Evolutionary conservation across 2,329 filamentous ascomycete species (phyloP).

Genomic region (Fusarium tuaranense): DNA sequence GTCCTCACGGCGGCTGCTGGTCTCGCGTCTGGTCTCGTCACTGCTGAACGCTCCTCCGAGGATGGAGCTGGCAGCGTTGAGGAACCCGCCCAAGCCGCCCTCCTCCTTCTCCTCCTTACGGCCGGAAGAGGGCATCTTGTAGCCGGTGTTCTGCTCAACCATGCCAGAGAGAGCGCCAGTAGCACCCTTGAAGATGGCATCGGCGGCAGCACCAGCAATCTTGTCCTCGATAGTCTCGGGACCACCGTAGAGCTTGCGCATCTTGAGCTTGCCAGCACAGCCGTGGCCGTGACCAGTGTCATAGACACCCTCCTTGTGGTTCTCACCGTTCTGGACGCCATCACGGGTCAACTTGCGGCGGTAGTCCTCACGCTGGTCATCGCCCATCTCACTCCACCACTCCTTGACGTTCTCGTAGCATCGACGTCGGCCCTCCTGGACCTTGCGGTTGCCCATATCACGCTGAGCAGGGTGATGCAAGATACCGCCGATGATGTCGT

Average conservation of each 20-base stretch:
- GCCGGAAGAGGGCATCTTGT: conserved; percentile 51
- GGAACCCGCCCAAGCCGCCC: conserved; percentile 75
- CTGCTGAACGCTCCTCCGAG: conserved; percentile 71
- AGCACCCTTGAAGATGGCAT: conserved; percentile 68
- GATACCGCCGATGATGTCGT: conserved; percentile 83
- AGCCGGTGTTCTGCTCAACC: conserved; percentile 60
- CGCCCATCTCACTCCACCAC: conserved; percentile 82
- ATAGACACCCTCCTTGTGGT: conserved; percentile 87
- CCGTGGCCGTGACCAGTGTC: conserved; percentile 90
- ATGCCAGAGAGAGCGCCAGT: conserved; percentile 63
- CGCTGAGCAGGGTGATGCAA: conserved; percentile 90
- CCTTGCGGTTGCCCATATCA: conserved; percentile 75
- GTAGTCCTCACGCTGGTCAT: conserved; percentile 73
- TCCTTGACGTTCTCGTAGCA: conserved; percentile 86
- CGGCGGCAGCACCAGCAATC: conserved; percentile 67
- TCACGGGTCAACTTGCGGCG: conserved; percentile 81
- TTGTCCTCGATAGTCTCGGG: conserved; percentile 65
- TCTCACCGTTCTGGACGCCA: conserved; percentile 81
- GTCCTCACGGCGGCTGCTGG: conserved; percentile 64
- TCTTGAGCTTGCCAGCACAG: conserved; percentile 80
- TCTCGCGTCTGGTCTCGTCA: conserved; percentile 65
- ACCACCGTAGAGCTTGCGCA: conserved; percentile 74
- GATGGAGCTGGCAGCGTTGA: conserved; percentile 76
- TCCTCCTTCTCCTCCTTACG: conserved; percentile 63
- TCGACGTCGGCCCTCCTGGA: conserved; percentile 75